phyloP scores from a whole-genome alignment of 2,329 filamentous ascomycete species.

The Phialocephala subalpina region DNA sequence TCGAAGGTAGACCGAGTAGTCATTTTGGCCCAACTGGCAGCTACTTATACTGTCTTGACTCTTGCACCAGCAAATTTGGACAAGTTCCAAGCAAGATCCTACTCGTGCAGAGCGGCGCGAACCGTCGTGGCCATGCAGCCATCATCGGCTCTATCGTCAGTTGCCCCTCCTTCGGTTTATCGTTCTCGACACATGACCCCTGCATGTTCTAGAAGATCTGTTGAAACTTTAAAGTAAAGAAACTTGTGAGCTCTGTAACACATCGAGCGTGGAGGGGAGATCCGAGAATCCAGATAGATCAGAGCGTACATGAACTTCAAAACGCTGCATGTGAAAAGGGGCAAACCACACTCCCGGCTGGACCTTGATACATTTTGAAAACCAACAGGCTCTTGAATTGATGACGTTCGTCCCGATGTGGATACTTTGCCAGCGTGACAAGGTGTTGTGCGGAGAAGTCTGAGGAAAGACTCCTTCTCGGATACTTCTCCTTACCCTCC shows the following conservation, averaged over 20 bases:
- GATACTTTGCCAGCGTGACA: neutral
- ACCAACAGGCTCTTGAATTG: neutral
- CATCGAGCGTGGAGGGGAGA: neutral
- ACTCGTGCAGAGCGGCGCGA: neutral
- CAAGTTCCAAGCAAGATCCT: neutral
- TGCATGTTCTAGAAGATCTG: constrained; percentile 10
- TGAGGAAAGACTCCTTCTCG: neutral
- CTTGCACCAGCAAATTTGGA: neutral
- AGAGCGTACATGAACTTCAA: neutral
- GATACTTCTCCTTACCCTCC: neutral
- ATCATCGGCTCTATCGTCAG: neutral
- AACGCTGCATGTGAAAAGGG: constrained; percentile 1
- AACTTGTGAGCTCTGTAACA: neutral
- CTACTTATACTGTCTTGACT: neutral
- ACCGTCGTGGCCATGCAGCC: neutral
- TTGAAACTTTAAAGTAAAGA: constrained; percentile 5
- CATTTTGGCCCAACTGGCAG: neutral
- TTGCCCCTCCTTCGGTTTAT: constrained; percentile 2
- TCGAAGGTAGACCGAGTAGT: too few relatives aligned
- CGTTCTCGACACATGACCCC: constrained; percentile 18
- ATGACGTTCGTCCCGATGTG: constrained; percentile 5
- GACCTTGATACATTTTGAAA: neutral
- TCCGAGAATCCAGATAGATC: neutral
- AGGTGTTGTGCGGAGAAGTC: neutral
- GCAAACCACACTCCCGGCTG: neutral